Percentiles rank a stretch among this genome's conserved stretches.
Conservation (phyloP, 208 protist species). For the Leishmania braziliensis region DNA sequence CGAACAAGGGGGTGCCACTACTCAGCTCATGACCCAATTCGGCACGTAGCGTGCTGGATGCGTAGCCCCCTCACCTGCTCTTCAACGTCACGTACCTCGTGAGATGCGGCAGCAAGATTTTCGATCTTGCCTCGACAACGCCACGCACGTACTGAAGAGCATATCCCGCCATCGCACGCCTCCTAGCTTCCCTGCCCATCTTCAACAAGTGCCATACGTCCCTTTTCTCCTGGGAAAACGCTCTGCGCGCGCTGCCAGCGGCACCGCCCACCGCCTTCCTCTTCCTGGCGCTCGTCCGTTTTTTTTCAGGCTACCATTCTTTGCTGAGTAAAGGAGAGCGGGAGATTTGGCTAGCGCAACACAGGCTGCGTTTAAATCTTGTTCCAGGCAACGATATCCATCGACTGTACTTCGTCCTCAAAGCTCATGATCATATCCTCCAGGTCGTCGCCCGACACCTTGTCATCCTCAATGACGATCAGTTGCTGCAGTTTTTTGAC, state of each 20-base stretch:
- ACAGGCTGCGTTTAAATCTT: conserved; percentile 87
- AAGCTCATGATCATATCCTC: conserved; percentile 93
- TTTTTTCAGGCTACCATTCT: not conserved
- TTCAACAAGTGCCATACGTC: not conserved
- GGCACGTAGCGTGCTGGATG: not conserved
- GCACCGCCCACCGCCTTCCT: not conserved
- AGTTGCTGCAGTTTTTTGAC: conserved; percentile 97
- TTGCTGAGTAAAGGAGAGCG: not conserved
- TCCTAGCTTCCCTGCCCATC: not conserved
- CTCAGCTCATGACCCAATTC: not conserved
- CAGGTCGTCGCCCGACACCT: conserved; percentile 93
- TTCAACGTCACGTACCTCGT: not conserved
- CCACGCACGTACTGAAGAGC: no score
- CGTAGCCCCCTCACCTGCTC: not conserved
- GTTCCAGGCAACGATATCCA: conserved; percentile 96
- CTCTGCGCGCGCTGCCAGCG: no score
- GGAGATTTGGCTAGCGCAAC: not conserved
- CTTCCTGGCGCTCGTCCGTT: not conserved
- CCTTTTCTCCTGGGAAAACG: not conserved
- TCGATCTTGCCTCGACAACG: not conserved
- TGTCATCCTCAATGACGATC: conserved; percentile 95
- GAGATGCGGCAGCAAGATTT: no score
- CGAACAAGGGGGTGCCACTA: not conserved
- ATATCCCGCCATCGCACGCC: not conserved
- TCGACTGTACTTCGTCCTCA: conserved; percentile 95